Conservation (phyloP, 2,329 filamentous ascomycete species). For the Claviceps sp. region DNA sequence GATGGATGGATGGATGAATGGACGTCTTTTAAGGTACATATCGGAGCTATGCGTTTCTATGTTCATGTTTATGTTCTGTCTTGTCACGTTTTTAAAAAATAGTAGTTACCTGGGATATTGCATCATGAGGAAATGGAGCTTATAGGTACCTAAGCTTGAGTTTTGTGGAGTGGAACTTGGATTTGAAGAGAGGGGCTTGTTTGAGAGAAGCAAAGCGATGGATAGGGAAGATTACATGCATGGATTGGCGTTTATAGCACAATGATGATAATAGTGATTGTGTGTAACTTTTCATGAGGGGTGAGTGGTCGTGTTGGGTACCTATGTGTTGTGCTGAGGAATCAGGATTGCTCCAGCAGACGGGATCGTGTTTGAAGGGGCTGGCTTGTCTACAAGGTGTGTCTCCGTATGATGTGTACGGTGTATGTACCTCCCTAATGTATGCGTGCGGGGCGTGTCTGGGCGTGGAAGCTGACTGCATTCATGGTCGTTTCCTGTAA, state of each 20-base stretch:
- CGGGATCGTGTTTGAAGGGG: neutral
- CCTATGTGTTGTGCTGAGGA: too few species aligned
- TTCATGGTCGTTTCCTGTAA: too few species aligned
- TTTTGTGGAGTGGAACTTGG: neutral
- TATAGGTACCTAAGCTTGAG: too few species aligned
- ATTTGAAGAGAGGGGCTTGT: neutral
- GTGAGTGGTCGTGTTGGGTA: too few species aligned
- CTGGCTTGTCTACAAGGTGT: neutral
- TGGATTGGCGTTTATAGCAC: constrained; percentile 5
- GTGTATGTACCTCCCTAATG: too few species aligned
- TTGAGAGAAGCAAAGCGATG: neutral
- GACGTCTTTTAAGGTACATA: neutral
- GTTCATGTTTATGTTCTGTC: neutral
- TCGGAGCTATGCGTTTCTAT: neutral
- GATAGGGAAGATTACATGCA: neutral
- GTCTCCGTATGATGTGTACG: too few species aligned
- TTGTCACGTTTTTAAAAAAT: neutral
- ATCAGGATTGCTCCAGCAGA: too few species aligned
- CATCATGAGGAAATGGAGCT: too few species aligned
- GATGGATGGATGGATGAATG: neutral
- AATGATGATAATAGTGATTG: neutral
- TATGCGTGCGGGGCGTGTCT: too few species aligned
- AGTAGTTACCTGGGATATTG: neutral
- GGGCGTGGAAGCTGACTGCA: too few species aligned
- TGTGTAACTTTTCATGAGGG: neutral